Percentiles rank a stretch among this genome's conserved stretches.
phyloP scores from a whole-genome alignment of 495 filamentous ascomycete species.

The Cercophora scortea region DNA sequence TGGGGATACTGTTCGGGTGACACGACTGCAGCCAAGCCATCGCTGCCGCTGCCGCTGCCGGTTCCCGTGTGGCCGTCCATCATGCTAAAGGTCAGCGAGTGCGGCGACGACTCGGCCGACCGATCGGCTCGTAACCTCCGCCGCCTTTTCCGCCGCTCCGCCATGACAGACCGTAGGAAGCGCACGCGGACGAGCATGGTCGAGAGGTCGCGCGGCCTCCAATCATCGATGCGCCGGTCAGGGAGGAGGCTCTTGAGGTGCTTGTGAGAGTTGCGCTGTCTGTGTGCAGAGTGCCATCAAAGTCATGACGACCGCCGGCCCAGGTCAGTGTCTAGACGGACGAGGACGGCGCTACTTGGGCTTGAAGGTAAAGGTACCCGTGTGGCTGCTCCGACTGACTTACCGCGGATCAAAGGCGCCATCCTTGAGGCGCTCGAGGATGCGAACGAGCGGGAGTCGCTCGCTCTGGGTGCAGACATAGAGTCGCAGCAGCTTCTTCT shows the following conservation, averaged over 20 bases:
- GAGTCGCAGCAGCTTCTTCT: constrained; percentile 24
- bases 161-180: constrained; percentile 20
- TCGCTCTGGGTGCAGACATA: constrained; percentile 29
- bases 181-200: constrained; percentile 24
- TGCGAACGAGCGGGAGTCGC: constrained; percentile 23
- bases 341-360: not conserved
- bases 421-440: constrained; percentile 25
- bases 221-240: constrained; percentile 28
- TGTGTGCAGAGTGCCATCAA: not conserved
- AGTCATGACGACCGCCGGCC: not conserved
- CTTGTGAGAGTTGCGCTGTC: constrained; percentile 29
- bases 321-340: not conserved
- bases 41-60: too few relatives aligned
- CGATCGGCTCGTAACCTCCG: not conserved
- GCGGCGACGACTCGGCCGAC: too few relatives aligned
- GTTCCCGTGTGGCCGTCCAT: too few relatives aligned
- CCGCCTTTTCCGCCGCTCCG: constrained; percentile 17
- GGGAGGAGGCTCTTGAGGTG: constrained; percentile 23
- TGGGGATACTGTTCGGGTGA: not conserved
- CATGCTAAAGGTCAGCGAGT: too few relatives aligned
- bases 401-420: constrained; percentile 25
- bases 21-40: not conserved
- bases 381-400: too few relatives aligned
- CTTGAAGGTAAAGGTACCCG: too few relatives aligned
- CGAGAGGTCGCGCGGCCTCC: constrained; percentile 21